phyloP scores from a whole-genome alignment of 768 basidiomycete species.

The Boletus speciosus region DNA sequence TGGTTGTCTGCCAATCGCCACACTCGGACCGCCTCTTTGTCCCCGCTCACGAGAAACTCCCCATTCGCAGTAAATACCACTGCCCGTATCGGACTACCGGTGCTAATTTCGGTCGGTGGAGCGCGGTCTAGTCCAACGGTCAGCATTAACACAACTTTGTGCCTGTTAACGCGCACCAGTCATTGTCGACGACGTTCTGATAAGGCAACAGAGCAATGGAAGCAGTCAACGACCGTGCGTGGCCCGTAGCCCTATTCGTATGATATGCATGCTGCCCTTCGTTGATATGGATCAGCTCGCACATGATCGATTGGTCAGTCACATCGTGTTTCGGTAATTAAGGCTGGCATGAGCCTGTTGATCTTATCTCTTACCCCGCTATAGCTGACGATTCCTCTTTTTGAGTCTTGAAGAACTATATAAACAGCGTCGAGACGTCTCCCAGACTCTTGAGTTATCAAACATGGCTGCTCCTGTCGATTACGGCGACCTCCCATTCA shows the following conservation, averaged over 20 bases:
- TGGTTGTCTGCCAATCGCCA: background rate
- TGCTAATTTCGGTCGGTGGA: background rate
- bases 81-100: constrained; percentile 2
- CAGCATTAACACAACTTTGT: background rate
- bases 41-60: constrained; percentile 5
- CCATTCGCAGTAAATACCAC: constrained; percentile 3
- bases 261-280: background rate
- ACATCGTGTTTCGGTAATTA: constrained; percentile 2
- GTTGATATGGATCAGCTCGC: constrained; percentile 6
- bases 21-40: constrained; percentile 10
- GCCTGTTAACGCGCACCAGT: background rate
- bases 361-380: constrained; percentile 9
- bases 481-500: constrained; percentile 32
- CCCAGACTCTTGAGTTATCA: background rate
- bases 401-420: background rate
- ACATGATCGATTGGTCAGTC: background rate
- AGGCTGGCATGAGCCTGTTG: background rate
- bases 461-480: constrained; percentile 24
- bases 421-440: background rate
- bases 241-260: background rate
- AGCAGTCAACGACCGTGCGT: background rate
- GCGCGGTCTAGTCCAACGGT: background rate
- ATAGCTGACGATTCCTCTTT: background rate
- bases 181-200: background rate
- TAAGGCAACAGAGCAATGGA: background rate